Evolutionary conservation across 371 early-diverging fungal species (phyloP), one percentile per base, ranked within the genome.

Genomic region (Chytridium lagenaria): DNA sequence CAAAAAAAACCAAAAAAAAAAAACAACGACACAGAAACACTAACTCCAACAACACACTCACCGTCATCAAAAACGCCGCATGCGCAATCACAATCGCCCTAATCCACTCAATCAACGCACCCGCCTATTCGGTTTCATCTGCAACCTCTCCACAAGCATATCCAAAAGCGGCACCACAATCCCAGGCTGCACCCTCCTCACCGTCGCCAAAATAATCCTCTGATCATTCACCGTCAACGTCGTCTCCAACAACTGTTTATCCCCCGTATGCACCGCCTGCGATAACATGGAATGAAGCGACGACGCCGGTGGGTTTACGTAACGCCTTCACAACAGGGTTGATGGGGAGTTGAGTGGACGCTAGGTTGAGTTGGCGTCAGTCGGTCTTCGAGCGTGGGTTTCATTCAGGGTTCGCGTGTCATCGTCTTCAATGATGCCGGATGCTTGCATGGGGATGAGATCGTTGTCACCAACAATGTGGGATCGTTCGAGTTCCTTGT

Each of bases 241-340:
- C 28, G 86, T 86, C 72, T 92, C 91, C 63, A 94, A 74, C 26
- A 93, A 80, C 34, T 82, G 83, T 23, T 74, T 51, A 78, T 94
- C 94, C 57, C 85, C 84, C 44, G 91, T 87, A 69, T 92, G 92
- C 49, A 94, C 76, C 12, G 93, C 94, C 77, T 94, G 93, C 5
- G 90, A 82, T 5, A 94, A 84, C 73, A 92, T 88, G 38, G 87
- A 83, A 71, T 91, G 90, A 67, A 94, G 80, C 16, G 93, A 90
- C 26, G 68, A 68, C 38, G 81, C 75, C 50, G 79, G 77, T 34
- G 81, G 75, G 7, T 70, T 49, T 28, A 67, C 23, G 55, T 22
- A 31, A 33, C 7, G 12, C 66, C 44, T n/a, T 66, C 44, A 10
- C 12, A 19, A 12, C 26, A 16, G 66, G 36, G 28, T 63, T 39